Base-by-base conservation (phyloP, 2,329 filamentous ascomycete species). In the Myotisia sp. region DNA sequence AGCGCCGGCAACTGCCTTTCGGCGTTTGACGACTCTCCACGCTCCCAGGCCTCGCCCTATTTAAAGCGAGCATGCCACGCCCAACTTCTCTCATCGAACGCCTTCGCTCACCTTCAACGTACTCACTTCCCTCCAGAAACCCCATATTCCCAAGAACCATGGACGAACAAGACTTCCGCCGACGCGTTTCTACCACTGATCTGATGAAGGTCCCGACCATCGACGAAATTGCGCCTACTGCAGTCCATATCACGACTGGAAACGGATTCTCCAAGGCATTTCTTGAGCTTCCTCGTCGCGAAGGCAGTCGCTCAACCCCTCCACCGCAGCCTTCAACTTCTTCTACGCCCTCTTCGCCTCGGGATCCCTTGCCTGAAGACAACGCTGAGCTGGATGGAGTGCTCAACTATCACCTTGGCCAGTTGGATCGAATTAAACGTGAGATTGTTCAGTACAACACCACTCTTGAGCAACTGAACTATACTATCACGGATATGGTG, bases 341-440 rank as follows among this genome's bases (percentile, higher is more conserved):
- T 6, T 7, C n/a, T n/a, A 22, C 20, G 16, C 30, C 31, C 3
- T 21, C 26, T 21, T 39, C 33, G 5, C 19, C 29, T 5, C 17
- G 30, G 12, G 44, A 46, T 22, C 2, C 18, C 9, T 36, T 49
- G 2, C 45, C 46, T 5, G n/a, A 42, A 4, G 43, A 46, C 22
- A 26, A 33, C 12, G 21, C 26, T 14, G 42, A 37, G 16, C 42
- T 51, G 9, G 47, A 51, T 21, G 46, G 42, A 12, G 37, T 45
- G 13, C 28, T 48, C 26, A 51, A 51, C 36, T 46, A 48, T 33
- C 47, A 50, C 31, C 40, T 50, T 8, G 35, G 42, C 26, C 49
- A 54, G 33, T 42, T 50, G 13, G 44, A 47, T 20, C 35, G 48
- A 28, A 37, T 53, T 16, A 44, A 45, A 30, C 42, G 43, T 26